A percentile compares a stretch with the other conserved stretches of the same genome.
These are phyloP conservation scores for Cladosporium oxysporum DNA, from an alignment of 2,329 filamentous ascomycete genomes.

Conservation along the genomic window DNA sequence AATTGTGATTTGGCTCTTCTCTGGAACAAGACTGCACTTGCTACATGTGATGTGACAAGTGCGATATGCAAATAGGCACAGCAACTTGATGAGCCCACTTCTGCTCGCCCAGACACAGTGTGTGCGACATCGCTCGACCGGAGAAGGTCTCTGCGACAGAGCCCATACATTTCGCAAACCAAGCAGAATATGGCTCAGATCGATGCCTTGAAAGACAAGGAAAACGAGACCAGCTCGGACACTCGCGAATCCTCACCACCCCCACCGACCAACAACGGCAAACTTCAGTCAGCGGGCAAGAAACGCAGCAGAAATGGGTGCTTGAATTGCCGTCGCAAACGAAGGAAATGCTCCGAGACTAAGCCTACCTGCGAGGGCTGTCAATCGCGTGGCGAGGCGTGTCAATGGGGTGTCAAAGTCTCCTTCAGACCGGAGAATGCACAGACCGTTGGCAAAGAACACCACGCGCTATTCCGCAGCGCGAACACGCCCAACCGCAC, in stretches of 20 bases:
- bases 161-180: background rate
- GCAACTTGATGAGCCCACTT: background rate
- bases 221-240: constrained; percentile 7
- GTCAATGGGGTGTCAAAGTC: constrained; percentile 36
- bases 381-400: constrained; percentile 31
- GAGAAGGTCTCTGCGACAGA: background rate
- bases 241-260: constrained; percentile 17
- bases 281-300: constrained; percentile 30
- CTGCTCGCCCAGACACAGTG: background rate
- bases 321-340: constrained; percentile 37
- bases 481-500: constrained; percentile 26
- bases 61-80: background rate
- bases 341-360: constrained; percentile 36
- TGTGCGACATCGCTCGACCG: background rate
- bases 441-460: constrained; percentile 31
- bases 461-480: constrained; percentile 30
- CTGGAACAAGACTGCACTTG: background rate
- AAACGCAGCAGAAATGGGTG: constrained; percentile 38
- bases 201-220: constrained; percentile 6
- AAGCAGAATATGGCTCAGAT: background rate
- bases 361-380: constrained; percentile 38
- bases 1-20: background rate
- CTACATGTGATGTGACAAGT: background rate
- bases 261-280: constrained; percentile 21
- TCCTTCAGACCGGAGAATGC: constrained; percentile 35